Evolutionary conservation across 345 rosid species (phyloP).

Genomic region (Aurinia saxatilis): DNA sequence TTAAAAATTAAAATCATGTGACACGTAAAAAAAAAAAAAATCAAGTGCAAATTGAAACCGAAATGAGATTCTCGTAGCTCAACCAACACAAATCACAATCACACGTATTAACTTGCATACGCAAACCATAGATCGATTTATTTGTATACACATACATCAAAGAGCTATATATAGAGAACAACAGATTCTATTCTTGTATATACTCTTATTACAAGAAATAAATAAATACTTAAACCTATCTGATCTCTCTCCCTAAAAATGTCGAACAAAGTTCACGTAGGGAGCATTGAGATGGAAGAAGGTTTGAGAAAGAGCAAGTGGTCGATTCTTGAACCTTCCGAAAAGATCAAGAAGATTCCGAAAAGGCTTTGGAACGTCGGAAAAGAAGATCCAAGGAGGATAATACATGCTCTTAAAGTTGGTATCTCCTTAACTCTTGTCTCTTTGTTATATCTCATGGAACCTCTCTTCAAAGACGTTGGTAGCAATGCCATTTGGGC

Average conservation of each 20-base stretch:
- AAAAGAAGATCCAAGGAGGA: constrained; percentile 71
- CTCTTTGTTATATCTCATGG: constrained; percentile 55
- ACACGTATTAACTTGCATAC: not conserved
- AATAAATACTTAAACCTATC: not conserved
- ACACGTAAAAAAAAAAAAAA: not conserved
- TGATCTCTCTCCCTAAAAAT: constrained; percentile 17
- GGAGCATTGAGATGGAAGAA: constrained; percentile 20
- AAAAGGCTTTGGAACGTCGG: constrained; percentile 43
- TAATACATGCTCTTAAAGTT: constrained; percentile 74
- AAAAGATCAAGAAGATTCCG: constrained; percentile 37
- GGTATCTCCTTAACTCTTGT: constrained; percentile 67
- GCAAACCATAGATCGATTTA: constrained; percentile 14
- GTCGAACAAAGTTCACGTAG: constrained; percentile 27
- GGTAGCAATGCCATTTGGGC: constrained; percentile 80
- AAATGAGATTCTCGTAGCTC: constrained; percentile 15
- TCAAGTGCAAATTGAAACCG: not conserved
- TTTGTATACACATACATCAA: not conserved
- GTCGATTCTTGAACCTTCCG: constrained; percentile 7
- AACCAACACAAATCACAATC: constrained; percentile 7
- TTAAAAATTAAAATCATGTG: not conserved
- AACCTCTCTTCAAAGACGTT: constrained; percentile 55
- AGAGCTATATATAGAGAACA: constrained; percentile 12
- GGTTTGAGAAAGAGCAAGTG: constrained; percentile 23
- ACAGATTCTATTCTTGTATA: constrained; percentile 11
- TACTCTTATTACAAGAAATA: not conserved